These are phyloP conservation scores for Phytophthora aleatoria DNA, from an alignment of 352 stramenopile genomes.

Conservation along the genomic window DNA sequence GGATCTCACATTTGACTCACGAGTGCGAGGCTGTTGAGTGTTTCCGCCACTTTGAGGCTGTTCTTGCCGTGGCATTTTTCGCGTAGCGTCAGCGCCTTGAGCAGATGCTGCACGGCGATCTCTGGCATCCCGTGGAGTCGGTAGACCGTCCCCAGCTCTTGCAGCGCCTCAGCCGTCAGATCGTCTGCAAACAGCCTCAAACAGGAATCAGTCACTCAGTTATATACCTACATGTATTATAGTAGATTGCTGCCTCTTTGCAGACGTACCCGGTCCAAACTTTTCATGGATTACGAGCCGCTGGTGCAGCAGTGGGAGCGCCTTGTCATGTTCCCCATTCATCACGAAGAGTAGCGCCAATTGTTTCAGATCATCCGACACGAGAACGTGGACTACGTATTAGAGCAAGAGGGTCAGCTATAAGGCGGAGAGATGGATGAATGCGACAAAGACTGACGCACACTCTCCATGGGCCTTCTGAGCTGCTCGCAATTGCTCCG, in stretches of 20 bases:
- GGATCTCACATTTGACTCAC: conserved; percentile 48
- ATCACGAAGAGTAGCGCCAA: conserved; percentile 74
- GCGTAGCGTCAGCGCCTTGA: conserved; percentile 53
- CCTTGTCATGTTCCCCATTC: conserved; percentile 66
- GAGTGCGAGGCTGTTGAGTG: conserved; percentile 78
- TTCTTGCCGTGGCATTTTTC: conserved; percentile 54
- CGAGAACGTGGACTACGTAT: conserved; percentile 45
- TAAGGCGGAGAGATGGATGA: not conserved
- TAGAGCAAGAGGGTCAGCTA: not conserved
- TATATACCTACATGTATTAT: not conserved
- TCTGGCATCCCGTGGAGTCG: conserved; percentile 55
- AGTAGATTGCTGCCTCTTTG: not conserved
- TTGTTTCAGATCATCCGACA: conserved; percentile 74
- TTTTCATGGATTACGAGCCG: conserved; percentile 87
- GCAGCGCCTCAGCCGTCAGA: conserved; percentile 62
- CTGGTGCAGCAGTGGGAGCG: conserved; percentile 70
- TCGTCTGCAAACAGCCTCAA: conserved; percentile 46
- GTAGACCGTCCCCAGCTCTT: conserved; percentile 74
- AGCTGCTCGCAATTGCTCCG: conserved; percentile 48
- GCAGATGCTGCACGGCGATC: conserved; percentile 63
- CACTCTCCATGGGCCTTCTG: conserved; percentile 58
- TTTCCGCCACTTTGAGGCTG: conserved; percentile 77
- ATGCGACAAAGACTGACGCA: conserved; percentile 20
- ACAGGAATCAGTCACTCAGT: not conserved
- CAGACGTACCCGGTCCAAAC: conserved; percentile 54